Base-by-base conservation (phyloP, 768 basidiomycete species). In the Tricholoma sp. region DNA sequence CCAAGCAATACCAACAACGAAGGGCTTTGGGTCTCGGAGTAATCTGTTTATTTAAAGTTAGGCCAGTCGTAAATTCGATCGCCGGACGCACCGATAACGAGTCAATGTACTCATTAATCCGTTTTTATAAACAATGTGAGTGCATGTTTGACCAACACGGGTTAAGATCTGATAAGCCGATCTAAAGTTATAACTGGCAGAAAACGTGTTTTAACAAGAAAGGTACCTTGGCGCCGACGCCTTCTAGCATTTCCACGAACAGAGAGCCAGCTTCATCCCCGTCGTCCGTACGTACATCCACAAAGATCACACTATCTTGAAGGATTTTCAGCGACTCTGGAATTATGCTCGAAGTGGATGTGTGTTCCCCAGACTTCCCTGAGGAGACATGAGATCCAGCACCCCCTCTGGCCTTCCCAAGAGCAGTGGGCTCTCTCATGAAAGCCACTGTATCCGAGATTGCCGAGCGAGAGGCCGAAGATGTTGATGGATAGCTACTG, bases 51-150 rank as follows among this genome's bases (percentile, higher is more conserved):
- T 18, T 56, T 52, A 46, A 21, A 47, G 43, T 19, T 46, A 51
- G 16, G 21, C 21, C 46, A 14, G 2, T n/a, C 53, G 5, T 22
- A 31, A 27, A 16, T 6, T 12, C 7, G 59, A 50, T 29, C 50
- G 19, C 11, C 18, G 18, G 32, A 70, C 78, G 57, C 56, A 88
- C 86, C 85, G 79, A 70, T 89, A 91, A 39, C 84, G 83, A 19
- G 77, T 80, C 45, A 92, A 66, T 2, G 93, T 95, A 59, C 85
- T 85, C 66, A 83, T 79, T 19, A 83, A 67, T 0, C 92, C 92
- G 57, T 90, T 87, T 77, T 94, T 95, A 70, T 80, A 94, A 6
- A 95, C 82, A 57, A 95, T 83, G 69, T 93, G 92, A 5, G 91
- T 93, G 62, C 91, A 86, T 18, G 80, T 81, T 66, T 85, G 82